Conservation (phyloP, 2,329 filamentous ascomycete genomes). For the Beauveria sp. region DNA sequence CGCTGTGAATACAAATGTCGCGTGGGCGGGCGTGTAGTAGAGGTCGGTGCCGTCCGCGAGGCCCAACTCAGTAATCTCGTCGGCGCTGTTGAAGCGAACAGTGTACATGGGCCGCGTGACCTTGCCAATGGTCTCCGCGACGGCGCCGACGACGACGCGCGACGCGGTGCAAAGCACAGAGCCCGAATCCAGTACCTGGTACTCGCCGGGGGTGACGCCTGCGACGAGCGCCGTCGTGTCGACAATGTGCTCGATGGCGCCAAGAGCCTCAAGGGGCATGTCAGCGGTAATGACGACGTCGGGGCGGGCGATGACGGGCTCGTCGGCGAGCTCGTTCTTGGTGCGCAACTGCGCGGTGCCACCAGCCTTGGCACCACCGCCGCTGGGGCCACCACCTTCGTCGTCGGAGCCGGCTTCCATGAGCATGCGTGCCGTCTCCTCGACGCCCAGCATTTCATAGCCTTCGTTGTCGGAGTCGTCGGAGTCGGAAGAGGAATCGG, state of each 20-base stretch:
- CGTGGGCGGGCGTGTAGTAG: slow-evolving; percentile 73
- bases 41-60: slow-evolving; percentile 63
- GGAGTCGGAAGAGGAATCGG: slow-evolving; percentile 56
- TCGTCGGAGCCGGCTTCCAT: slow-evolving; percentile 81
- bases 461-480: slow-evolving; percentile 52
- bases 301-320: slow-evolving; percentile 61
- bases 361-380: slow-evolving; percentile 33
- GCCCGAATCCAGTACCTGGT: slow-evolving; percentile 75
- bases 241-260: slow-evolving; percentile 67
- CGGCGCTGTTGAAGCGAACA: slow-evolving; percentile 62
- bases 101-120: slow-evolving; percentile 83
- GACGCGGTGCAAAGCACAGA: slow-evolving; percentile 76
- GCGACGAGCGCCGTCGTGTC: slow-evolving; percentile 73
- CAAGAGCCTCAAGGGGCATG: slow-evolving; percentile 70
- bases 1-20: slow-evolving; percentile 80
- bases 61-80: slow-evolving; percentile 59
- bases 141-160: slow-evolving; percentile 67
- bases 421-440: slow-evolving; percentile 75
- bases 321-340: slow-evolving; percentile 68
- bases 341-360: slow-evolving; percentile 55
- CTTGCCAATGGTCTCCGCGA: slow-evolving; percentile 80
- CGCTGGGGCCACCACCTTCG: slow-evolving; percentile 49
- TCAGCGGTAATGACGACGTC: slow-evolving; percentile 69
- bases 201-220: slow-evolving; percentile 70
- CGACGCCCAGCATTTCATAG: slow-evolving; percentile 68